phyloP scores from a whole-genome alignment of 139 green algal species.

The Tetradesmus obliquus region DNA sequence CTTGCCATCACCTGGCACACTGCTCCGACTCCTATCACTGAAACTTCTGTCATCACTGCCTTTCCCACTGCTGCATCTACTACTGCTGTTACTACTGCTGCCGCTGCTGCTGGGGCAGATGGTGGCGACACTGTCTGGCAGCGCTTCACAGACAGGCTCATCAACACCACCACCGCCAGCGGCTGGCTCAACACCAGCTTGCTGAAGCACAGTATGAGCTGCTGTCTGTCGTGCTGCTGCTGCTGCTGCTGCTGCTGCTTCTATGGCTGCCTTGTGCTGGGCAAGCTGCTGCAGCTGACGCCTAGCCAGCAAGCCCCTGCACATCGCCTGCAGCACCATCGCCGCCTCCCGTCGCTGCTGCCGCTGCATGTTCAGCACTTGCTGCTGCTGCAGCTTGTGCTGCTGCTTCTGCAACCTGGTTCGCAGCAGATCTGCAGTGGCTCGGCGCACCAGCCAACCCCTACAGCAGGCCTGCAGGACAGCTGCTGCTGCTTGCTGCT shows the following conservation, averaged over 20 bases:
- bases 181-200: not conserved
- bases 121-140: not conserved
- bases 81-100: not conserved
- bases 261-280: not conserved
- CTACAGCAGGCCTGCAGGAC: slow-evolving; percentile 1
- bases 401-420: slow-evolving; percentile 3
- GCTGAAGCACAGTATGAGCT: not conserved
- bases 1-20: not conserved
- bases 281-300: not conserved
- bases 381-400: slow-evolving; percentile 9
- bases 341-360: slow-evolving; percentile 27
- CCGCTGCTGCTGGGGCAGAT: not conserved
- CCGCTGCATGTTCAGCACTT: not conserved
- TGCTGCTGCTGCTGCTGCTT: not conserved
- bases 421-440: not conserved
- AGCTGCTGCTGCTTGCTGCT: not conserved
- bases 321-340: not conserved
- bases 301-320: slow-evolving; percentile 1
- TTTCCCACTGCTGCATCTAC: not conserved
- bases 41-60: not conserved
- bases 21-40: not conserved
- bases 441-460: not conserved
- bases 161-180: not conserved
- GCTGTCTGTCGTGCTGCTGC: not conserved
- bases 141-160: not conserved